These are phyloP conservation scores for Chaetomiaceae sp. DNA, from an alignment of 2,329 filamentous ascomycete species.

Conservation along the genomic window DNA sequence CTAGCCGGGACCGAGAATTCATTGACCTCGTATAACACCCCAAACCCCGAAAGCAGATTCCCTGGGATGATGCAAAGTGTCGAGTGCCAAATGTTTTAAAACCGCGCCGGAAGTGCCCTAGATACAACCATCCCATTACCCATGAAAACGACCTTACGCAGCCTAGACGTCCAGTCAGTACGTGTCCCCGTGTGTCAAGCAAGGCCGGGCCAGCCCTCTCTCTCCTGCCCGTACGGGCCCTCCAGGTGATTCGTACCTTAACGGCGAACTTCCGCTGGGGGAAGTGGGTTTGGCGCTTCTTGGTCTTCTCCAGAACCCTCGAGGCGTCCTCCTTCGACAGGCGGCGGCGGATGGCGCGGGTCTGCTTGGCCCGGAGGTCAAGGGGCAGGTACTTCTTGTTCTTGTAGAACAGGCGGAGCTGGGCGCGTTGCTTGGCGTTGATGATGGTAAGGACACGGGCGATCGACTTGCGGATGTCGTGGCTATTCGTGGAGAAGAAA, in stretches of 20 bases:
- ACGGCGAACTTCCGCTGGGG: slow-evolving; percentile 98
- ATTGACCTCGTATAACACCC: slow-evolving; percentile 28
- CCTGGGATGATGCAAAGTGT: slow-evolving; percentile 27
- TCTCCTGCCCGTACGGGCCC: not conserved
- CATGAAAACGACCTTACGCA: slow-evolving; percentile 24
- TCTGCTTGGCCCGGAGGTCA: slow-evolving; percentile 97
- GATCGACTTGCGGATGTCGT: slow-evolving; percentile 99
- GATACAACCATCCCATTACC: slow-evolving; percentile 26
- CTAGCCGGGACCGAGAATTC: slow-evolving; percentile 27
- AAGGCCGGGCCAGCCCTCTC: not conserved
- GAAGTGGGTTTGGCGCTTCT: slow-evolving; percentile 95
- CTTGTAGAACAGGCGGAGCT: slow-evolving; percentile 99
- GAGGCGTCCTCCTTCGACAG: slow-evolving; percentile 87
- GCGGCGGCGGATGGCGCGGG: slow-evolving; percentile 92
- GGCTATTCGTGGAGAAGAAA: slow-evolving; percentile 50
- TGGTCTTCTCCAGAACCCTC: slow-evolving; percentile 84
- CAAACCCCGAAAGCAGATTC: slow-evolving; percentile 27
- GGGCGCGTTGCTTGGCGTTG: slow-evolving; percentile 98
- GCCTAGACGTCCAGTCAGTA: slow-evolving; percentile 24
- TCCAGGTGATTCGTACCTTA: slow-evolving; percentile 63
- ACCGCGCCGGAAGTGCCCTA: slow-evolving; percentile 28
- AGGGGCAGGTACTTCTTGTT: slow-evolving; percentile 99
- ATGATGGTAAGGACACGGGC: slow-evolving; percentile 98
- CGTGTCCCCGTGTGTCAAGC: not conserved
- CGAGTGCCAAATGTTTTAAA: slow-evolving; percentile 27